A percentile compares a stretch with the other conserved stretches of the same genome.
Conservation (phyloP, 805 yeast species). For the Wickerhamomyces alni region DNA sequence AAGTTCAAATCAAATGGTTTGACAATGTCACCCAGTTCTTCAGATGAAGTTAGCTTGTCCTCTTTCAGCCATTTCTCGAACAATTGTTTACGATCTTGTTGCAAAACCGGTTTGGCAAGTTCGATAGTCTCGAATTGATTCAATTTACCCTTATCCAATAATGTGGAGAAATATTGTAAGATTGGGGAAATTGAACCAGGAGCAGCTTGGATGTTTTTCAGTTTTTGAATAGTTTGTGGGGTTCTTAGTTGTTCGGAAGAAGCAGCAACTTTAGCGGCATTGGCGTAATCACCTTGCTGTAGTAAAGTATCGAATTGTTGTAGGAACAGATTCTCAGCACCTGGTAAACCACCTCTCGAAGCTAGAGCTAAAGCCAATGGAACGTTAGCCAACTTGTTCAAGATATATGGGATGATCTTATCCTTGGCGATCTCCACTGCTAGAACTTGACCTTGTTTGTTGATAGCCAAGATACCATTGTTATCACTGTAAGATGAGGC, state of each 20-base stretch:
- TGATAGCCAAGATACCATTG: slow-evolving; percentile 87
- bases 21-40: slow-evolving; percentile 94
- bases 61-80: slow-evolving; percentile 96
- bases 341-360: slow-evolving; percentile 93
- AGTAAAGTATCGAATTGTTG: slow-evolving; percentile 89
- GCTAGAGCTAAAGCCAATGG: slow-evolving; percentile 83
- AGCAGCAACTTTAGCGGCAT: slow-evolving; percentile 97
- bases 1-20: slow-evolving; percentile 80
- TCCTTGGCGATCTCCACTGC: slow-evolving; percentile 85
- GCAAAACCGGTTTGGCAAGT: slow-evolving; percentile 90
- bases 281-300: slow-evolving; percentile 77
- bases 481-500: slow-evolving; percentile 66
- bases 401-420: slow-evolving; percentile 82
- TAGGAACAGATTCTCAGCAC: slow-evolving; percentile 87
- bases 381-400: slow-evolving; percentile 81
- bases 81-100: slow-evolving; percentile 88
- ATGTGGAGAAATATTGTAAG: slow-evolving; percentile 83
- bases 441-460: slow-evolving; percentile 91
- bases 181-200: slow-evolving; percentile 96
- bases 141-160: slow-evolving; percentile 87
- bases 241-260: slow-evolving; percentile 90
- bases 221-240: slow-evolving; percentile 86
- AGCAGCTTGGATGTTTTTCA: slow-evolving; percentile 83
- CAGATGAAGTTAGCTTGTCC: slow-evolving; percentile 91
- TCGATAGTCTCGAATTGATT: slow-evolving; percentile 93